Percentiles rank a stretch among this genome's conserved stretches.
Conservation (phyloP, 2,329 filamentous ascomycete species). For the Pestalotiopsis sp. region DNA sequence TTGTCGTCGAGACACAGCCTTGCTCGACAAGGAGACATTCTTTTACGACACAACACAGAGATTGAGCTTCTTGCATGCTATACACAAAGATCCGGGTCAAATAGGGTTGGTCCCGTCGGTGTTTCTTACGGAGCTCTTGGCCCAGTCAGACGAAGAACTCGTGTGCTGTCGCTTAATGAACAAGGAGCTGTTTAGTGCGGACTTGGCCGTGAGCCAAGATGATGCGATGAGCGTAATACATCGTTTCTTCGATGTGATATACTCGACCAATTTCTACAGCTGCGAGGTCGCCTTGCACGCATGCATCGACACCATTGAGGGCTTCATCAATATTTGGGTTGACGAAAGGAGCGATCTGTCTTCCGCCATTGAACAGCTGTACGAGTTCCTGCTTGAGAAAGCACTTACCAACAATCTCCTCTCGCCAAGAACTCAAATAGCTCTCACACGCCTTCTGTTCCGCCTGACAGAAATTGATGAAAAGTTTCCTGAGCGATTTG, state of each 20-base stretch:
- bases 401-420: constrained; percentile 69
- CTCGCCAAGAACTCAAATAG: constrained; percentile 69
- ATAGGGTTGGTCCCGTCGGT: constrained; percentile 51
- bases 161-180: constrained; percentile 53
- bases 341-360: constrained; percentile 61
- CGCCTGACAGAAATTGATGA: constrained; percentile 68
- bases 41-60: constrained; percentile 49
- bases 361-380: constrained; percentile 74
- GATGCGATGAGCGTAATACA: constrained; percentile 52
- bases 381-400: constrained; percentile 73
- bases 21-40: constrained; percentile 49
- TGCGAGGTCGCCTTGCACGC: constrained; percentile 74
- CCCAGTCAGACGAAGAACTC: constrained; percentile 54
- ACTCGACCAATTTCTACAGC: constrained; percentile 64
- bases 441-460: constrained; percentile 70
- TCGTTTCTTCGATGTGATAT: constrained; percentile 53
- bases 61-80: constrained; percentile 45
- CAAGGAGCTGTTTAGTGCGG: constrained; percentile 55
- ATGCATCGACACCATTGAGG: constrained; percentile 69
- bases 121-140: constrained; percentile 54
- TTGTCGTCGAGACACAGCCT: constrained; percentile 47
- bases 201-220: constrained; percentile 51
- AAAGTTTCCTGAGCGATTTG: constrained; percentile 64
- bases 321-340: constrained; percentile 66
- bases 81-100: constrained; percentile 46